Base-by-base conservation (phyloP, 129 eudicot species). In the Daucus carota region DNA sequence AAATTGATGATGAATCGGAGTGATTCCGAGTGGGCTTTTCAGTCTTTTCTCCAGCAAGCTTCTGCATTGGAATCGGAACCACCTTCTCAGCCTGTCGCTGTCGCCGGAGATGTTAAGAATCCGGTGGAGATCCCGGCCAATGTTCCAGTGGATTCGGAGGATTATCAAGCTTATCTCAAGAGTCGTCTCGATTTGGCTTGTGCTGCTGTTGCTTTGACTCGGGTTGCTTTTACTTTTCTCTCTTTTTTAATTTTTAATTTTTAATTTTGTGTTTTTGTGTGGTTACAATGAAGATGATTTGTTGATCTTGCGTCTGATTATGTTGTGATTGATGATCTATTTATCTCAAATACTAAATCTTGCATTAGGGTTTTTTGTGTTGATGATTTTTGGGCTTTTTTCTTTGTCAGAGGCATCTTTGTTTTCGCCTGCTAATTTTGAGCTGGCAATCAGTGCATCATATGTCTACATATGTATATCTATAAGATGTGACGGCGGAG, bases 161-260 rank as follows among this genome's bases (percentile, higher is more conserved):
- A 89, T 83, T 95, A 95, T 50, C 97, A 92, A 84, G 92, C 89
- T 5, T 89, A 80, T 71, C 87, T 95, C 12, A 88, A 88, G 72
- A 86, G 84, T 60, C 89, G 87, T 4, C 96, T 95, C 62, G 84
- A 92, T 80, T 85, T 95, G 80, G 99, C 99, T 18, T 95, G 99
- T 57, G 96, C 96, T 28, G 99, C 99, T 79, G 94, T 95, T 75
- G 99, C 99, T 60, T 87, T 89, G 89, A 86, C 97, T 29, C 80
- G 99, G 95, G 99, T 94, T 83, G 8, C 36, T 77, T 76, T 18
- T 41, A 9, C 28, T 12, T 70, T 26, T 70, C 44, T 40, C 73
- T 38, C 26, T 4, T 72, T 78, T 17, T 63, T 40, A 42, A 48
- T 74, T 16, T 17, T 75, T 41, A 6, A 73, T 48, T 72, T 72